Evolutionary conservation across 1,284 basidiomycete species (phyloP), one percentile per base, ranked within the genome.

Genomic region (Chalciporus sp.): DNA sequence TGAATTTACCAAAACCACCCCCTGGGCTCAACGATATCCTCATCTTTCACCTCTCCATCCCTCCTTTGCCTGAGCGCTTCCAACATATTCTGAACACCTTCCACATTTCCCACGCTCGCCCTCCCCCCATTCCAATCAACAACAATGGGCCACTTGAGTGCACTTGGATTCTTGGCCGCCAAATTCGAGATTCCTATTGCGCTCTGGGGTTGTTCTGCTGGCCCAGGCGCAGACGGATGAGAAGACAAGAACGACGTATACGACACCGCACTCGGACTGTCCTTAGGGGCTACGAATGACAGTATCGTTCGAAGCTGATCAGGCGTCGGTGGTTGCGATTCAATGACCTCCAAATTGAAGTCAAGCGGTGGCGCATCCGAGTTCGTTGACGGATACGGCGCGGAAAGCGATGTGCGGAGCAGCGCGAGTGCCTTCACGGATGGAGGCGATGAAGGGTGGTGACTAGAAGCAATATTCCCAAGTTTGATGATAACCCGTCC

Each of bases 61-160:
- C 87, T 72, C 56, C 74, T 79, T 70, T 81, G 81, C 61, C 86
- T 73, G 51, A 90, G 58, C 42, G 71, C 74, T 59, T 90, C 87
- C 63, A 90, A 61, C 14, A 91, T 84, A 2, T 65, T 64, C 48
- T 78, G 80, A 16, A 90, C 88, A 17, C 84, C 83, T 7, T 87
- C 83, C n/a, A 85, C 72, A 52, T 86, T 80, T 0, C 88, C 88
- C 0, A 90, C 70, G 26, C 78, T 78, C 11, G 82, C 86, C 42
- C 76, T 76, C 0, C 88, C 88, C n/a, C 74, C 78, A n/a, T 74
- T 69, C 88, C 89, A 91, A 60, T 91, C 83, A 2, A 91, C 89
- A 1, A 91, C 86, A 45, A 91, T 79, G 0, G 89, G 88, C 86
- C 87, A 91, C 62, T 84, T 88, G 57, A 90, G 65, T 14, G 77